Conservation (phyloP, 78 protist species). For the Mastigamoeba balamuthi region DNA sequence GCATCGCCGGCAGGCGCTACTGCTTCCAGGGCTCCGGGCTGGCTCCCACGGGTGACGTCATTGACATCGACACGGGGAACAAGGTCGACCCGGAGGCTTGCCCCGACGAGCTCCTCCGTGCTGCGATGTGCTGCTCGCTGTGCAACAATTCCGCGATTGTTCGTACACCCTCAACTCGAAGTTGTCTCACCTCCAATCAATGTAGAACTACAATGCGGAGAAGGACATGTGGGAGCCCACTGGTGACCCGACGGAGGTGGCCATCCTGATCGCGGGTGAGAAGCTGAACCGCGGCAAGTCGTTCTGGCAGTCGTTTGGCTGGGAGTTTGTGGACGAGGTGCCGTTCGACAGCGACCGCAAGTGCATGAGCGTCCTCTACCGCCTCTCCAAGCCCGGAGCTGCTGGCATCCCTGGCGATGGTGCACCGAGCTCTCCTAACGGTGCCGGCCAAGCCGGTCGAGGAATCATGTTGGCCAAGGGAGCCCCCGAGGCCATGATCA, state of each 20-base stretch:
- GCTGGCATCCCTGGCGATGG: conserved; percentile 81
- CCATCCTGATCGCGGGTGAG: not conserved
- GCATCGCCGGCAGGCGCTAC: too few relatives aligned
- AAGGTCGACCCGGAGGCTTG: conserved; percentile 61
- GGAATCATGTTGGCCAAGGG: too few relatives aligned
- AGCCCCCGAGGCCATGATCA: too few relatives aligned
- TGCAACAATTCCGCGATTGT: too few relatives aligned
- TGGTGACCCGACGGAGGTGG: conserved; percentile 8
- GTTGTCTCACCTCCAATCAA: too few relatives aligned
- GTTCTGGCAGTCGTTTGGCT: not conserved
- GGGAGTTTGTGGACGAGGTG: not conserved
- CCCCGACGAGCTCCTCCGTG: too few relatives aligned
- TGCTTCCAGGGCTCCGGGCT: too few relatives aligned
- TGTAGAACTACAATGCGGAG: too few relatives aligned
- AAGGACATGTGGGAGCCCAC: not conserved
- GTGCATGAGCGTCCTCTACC: conserved; percentile 14
- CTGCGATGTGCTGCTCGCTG: too few relatives aligned
- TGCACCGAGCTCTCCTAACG: conserved; percentile 28
- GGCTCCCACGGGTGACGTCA: too few relatives aligned
- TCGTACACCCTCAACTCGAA: too few relatives aligned
- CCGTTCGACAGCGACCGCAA: not conserved
- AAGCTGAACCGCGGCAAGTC: not conserved
- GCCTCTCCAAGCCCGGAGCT: conserved; percentile 78
- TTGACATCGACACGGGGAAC: not conserved
- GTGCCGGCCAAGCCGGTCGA: conserved; percentile 48